Percentiles rank a stretch among this genome's conserved stretches.
These are phyloP conservation scores for Yamagishiella unicocca DNA, from an alignment of 139 green algal genomes.

Conservation along the genomic window DNA sequence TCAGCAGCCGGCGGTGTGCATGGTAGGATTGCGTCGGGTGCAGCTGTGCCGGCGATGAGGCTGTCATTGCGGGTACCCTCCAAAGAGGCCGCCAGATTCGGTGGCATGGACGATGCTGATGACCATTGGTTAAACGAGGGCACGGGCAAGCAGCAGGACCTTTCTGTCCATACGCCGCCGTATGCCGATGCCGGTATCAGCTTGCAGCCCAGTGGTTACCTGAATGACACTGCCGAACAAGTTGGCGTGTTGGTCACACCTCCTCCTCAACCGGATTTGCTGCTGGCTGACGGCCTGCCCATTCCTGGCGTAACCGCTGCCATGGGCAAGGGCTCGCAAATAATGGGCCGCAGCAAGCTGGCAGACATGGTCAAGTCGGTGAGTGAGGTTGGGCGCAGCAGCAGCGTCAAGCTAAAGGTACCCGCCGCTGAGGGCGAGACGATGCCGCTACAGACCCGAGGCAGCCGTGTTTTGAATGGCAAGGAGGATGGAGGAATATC, in stretches of 20 bases:
- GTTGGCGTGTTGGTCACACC: background rate
- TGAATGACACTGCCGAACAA: too few species aligned
- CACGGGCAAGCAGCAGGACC: too few species aligned
- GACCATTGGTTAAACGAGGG: too few species aligned
- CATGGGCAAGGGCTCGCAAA: background rate
- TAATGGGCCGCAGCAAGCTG: slow-evolving; percentile 11
- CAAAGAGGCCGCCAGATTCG: too few species aligned
- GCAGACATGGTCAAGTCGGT: slow-evolving; percentile 1
- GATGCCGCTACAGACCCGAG: too few species aligned
- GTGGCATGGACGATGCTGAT: too few species aligned
- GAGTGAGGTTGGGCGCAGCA: background rate
- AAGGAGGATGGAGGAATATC: too few species aligned
- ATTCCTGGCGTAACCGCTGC: background rate
- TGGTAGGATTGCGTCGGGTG: background rate
- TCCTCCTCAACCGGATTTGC: background rate
- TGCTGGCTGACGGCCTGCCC: background rate
- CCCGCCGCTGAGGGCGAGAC: too few species aligned
- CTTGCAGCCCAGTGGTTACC: too few species aligned
- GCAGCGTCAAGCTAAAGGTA: background rate
- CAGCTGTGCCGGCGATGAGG: background rate
- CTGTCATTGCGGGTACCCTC: background rate
- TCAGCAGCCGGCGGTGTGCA: background rate
- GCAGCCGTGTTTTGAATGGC: too few species aligned
- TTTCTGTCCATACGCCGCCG: too few species aligned
- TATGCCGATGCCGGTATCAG: background rate